Evolutionary conservation across 495 filamentous ascomycete genomes (phyloP), one percentile per base, ranked within the genome.

Genomic region (Aspergillus sparsus): DNA sequence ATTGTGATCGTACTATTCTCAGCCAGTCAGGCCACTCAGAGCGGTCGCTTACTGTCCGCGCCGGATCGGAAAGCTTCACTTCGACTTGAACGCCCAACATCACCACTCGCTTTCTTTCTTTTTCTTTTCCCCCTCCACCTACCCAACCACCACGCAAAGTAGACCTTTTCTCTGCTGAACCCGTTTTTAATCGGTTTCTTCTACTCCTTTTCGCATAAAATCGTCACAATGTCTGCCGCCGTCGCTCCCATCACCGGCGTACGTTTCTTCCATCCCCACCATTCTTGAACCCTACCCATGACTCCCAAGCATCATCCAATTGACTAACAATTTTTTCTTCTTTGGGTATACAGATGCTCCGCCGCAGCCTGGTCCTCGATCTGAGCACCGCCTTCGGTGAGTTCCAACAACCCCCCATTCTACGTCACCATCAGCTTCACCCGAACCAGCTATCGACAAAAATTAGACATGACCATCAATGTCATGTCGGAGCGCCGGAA

Each of bases 351-450:
- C 71, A 88, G 88, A 91, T 88, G 83, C 85, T 92, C 77, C 85
- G 86, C 68, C 78, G 85, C 67, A 79, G 78, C 73, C 78, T 92
- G 50, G 88, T 93, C 69, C 80, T 92, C 63, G 90, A 93, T 76
- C 80, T 93, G 73, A 87, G 86, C 67, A 85, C 89, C 66, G 84
- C 88, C 63, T 78, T 88, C 65, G 90, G 90, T 88, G 76, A 79
- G 87, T 83, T 53, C 21, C 21, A 27, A 27, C 3, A 27, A 27
- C 51, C 53, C 41, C 37, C 57, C 18, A 12, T 51, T 34, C 32
- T 32, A 7, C n/a, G 7, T 15, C 51, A 21, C 34, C 36, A 41
- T 49, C 16, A 49, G 33, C 34, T 18, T 13, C 16, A 45, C 49
- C 47, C 44, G 15, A 27, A 47, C 7, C 35, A 11, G 33, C 35